Conservation (phyloP, 2,329 filamentous ascomycete species). For the Ophiostoma ulmi region DNA sequence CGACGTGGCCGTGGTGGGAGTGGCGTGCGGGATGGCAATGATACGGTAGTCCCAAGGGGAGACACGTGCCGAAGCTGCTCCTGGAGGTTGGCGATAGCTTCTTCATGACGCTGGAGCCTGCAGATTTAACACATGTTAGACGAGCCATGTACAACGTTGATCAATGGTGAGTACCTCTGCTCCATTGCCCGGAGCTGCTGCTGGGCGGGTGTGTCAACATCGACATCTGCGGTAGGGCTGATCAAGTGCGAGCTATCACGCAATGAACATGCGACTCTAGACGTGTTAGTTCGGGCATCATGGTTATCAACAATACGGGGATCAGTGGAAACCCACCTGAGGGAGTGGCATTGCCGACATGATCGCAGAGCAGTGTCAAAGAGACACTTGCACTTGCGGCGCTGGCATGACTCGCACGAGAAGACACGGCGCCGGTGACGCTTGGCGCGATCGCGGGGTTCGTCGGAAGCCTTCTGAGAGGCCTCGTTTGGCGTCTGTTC, state of each 20-base stretch:
- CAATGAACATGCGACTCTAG: constrained; percentile 11
- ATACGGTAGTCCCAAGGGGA: background rate
- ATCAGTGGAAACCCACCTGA: background rate
- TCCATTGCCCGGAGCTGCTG: constrained; percentile 16
- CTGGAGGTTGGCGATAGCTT: constrained; percentile 12
- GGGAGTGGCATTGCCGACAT: constrained; percentile 8
- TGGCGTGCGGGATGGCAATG: constrained; percentile 2
- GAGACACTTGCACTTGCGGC: constrained; percentile 16
- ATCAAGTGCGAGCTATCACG: constrained; percentile 14
- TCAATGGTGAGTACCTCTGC: background rate
- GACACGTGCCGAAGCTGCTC: constrained; percentile 9
- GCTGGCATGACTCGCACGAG: constrained; percentile 15
- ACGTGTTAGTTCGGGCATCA: background rate
- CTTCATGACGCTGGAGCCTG: constrained; percentile 10
- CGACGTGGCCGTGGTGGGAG: constrained; percentile 5
- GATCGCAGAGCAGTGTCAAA: constrained; percentile 14
- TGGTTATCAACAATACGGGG: background rate
- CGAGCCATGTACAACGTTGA: background rate
- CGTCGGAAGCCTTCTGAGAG: background rate
- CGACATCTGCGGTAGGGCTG: constrained; percentile 11
- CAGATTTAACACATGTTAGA: background rate
- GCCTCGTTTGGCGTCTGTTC: constrained; percentile 1
- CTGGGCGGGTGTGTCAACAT: constrained; percentile 1
- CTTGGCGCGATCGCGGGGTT: constrained; percentile 14
- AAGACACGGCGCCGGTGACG: constrained; percentile 13